These are phyloP conservation scores for Daldinia concentrica DNA, from an alignment of 495 filamentous ascomycete genomes.

Conservation along the genomic window DNA sequence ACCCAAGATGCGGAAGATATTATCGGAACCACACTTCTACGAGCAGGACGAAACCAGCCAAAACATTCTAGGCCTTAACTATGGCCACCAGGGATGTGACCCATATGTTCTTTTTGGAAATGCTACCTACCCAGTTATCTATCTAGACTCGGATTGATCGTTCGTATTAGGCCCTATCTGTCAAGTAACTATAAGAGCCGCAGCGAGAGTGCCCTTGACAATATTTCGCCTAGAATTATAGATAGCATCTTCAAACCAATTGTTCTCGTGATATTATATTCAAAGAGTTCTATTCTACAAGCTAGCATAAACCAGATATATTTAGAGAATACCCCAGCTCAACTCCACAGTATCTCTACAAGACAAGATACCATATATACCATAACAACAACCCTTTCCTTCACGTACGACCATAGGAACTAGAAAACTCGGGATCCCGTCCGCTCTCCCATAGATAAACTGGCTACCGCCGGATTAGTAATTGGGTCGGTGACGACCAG, in stretches of 20 bases:
- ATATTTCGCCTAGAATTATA: background rate
- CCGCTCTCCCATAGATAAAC: conserved; percentile 57
- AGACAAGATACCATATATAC: background rate
- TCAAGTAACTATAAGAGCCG: background rate
- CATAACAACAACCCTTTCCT: background rate
- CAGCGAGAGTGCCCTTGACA: background rate
- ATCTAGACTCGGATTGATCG: background rate
- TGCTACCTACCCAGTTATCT: background rate
- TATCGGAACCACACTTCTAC: background rate
- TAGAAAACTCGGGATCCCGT: conserved; percentile 24
- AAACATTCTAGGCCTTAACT: background rate
- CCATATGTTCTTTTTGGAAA: background rate
- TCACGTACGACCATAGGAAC: conserved; percentile 21
- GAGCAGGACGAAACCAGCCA: background rate
- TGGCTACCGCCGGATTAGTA: conserved; percentile 52
- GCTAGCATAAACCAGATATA: background rate
- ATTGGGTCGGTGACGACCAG: conserved; percentile 59
- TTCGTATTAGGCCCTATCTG: background rate
- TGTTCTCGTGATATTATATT: background rate
- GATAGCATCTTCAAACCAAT: background rate
- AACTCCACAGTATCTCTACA: background rate
- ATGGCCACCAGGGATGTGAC: background rate
- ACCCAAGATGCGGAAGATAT: background rate
- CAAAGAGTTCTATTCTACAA: background rate
- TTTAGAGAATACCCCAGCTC: background rate